Evolutionary conservation across 2,329 filamentous ascomycete species (phyloP).

Genomic region (Epichloe elymi): DNA sequence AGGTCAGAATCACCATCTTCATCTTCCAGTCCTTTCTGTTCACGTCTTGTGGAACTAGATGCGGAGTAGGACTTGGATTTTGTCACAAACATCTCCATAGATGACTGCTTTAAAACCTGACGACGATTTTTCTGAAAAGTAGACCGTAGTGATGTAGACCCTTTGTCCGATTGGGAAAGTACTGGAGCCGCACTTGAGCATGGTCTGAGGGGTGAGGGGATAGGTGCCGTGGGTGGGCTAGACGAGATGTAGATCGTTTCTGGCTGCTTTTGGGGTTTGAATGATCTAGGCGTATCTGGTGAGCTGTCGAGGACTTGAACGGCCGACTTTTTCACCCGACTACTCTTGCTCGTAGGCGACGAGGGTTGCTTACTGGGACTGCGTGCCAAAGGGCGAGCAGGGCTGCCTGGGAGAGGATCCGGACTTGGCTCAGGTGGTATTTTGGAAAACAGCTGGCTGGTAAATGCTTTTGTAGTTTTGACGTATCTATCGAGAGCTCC

Average conservation of each 20-base stretch:
- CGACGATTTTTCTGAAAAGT: constrained; percentile 10
- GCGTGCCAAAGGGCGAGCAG: not conserved
- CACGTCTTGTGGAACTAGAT: not conserved
- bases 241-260: constrained; percentile 32
- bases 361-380: constrained; percentile 24
- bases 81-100: constrained; percentile 17
- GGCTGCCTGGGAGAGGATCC: not conserved
- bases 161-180: constrained; percentile 7
- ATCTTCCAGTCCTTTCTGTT: not conserved
- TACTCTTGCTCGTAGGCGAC: constrained; percentile 12
- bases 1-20: constrained; percentile 7
- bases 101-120: constrained; percentile 20
- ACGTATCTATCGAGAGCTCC: constrained; percentile 29
- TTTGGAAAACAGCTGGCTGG: not conserved
- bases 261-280: constrained; percentile 10
- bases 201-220: constrained; percentile 11
- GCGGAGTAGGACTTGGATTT: not conserved
- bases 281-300: constrained; percentile 28
- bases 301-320: constrained; percentile 30
- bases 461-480: constrained; percentile 23
- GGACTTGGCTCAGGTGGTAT: constrained; percentile 3
- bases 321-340: constrained; percentile 12
- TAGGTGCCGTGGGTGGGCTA: constrained; percentile 22
- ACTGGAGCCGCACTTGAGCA: constrained; percentile 2
- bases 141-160: constrained; percentile 14